Percentiles rank a stretch among this genome's conserved stretches.
These are phyloP conservation scores for Peronospora tabacina DNA, from an alignment of 352 stramenopile species.

Conservation along the genomic window DNA sequence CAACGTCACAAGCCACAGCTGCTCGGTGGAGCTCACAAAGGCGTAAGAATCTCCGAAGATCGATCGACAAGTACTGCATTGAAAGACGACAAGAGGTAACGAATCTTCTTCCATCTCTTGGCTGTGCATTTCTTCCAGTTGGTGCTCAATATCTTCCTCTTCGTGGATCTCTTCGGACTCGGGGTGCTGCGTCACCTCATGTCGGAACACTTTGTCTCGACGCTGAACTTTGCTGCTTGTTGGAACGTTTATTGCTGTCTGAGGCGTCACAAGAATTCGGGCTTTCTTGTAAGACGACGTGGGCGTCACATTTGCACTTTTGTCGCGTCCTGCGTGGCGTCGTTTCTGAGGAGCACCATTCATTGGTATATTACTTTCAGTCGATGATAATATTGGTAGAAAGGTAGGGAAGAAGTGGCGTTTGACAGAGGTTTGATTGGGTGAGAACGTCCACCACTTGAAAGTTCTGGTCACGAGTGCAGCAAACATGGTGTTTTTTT, in stretches of 20 bases:
- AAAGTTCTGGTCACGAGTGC: no score
- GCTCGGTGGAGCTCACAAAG: constrained; percentile 67
- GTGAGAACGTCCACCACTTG: no score
- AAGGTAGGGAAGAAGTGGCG: background rate
- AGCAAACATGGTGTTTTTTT: no score
- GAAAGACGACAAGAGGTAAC: constrained; percentile 68
- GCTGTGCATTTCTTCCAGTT: constrained; percentile 9
- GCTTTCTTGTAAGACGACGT: constrained; percentile 31
- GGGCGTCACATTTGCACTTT: constrained; percentile 15
- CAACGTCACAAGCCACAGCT: constrained; percentile 68
- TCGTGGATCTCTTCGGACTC: constrained; percentile 37
- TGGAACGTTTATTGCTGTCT: constrained; percentile 6
- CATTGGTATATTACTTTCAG: constrained; percentile 6
- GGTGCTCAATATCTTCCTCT: constrained; percentile 22
- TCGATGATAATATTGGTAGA: background rate
- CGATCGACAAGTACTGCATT: constrained; percentile 73
- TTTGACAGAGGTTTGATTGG: constrained; percentile 3
- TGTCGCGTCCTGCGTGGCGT: constrained; percentile 13
- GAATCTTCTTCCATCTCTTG: constrained; percentile 24
- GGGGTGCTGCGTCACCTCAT: constrained; percentile 10
- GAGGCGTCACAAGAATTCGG: constrained; percentile 14
- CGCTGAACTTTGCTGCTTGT: constrained; percentile 6
- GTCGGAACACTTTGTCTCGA: constrained; percentile 4
- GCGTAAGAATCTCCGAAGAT: constrained; percentile 82
- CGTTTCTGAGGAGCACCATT: constrained; percentile 55